These are phyloP conservation scores for Penium margaritaceum DNA, from an alignment of 139 green algal species.

Conservation along the genomic window DNA sequence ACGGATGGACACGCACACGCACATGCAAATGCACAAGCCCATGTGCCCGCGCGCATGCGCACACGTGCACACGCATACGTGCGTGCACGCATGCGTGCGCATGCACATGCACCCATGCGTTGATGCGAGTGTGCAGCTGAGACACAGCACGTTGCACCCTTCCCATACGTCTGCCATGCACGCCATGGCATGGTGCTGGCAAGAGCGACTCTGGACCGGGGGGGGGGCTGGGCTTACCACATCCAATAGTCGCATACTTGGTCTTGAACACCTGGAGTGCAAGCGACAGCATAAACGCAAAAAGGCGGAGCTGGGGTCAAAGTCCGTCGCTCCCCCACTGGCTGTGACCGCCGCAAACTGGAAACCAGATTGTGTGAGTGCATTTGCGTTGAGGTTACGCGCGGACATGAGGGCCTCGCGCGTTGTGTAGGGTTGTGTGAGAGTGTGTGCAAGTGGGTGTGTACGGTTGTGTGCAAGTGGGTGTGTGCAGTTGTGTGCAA, in stretches of 20 bases:
- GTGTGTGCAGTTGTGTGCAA: too few relatives aligned
- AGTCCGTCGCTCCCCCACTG: too few relatives aligned
- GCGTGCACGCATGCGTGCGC: background rate
- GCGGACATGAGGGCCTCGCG: background rate
- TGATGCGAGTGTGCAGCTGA: background rate
- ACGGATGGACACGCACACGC: background rate
- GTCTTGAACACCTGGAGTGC: slow-evolving; percentile 44
- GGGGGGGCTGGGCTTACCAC: slow-evolving; percentile 28
- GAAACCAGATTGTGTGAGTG: too few relatives aligned
- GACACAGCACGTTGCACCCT: background rate
- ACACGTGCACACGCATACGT: background rate
- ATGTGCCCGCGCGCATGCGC: background rate
- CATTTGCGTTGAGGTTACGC: background rate
- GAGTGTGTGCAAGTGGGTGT: background rate
- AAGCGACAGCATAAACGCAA: background rate
- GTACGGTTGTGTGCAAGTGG: too few relatives aligned
- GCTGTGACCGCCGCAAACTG: too few relatives aligned
- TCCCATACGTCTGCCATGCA: background rate
- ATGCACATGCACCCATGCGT: background rate
- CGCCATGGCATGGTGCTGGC: too few relatives aligned
- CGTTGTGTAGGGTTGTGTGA: background rate
- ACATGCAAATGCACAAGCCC: background rate
- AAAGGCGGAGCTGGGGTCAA: background rate
- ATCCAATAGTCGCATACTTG: slow-evolving; percentile 37
- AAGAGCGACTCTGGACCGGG: too few relatives aligned